phyloP scores from a whole-genome alignment of 345 rosid species.

The Microcos paniculata region DNA sequence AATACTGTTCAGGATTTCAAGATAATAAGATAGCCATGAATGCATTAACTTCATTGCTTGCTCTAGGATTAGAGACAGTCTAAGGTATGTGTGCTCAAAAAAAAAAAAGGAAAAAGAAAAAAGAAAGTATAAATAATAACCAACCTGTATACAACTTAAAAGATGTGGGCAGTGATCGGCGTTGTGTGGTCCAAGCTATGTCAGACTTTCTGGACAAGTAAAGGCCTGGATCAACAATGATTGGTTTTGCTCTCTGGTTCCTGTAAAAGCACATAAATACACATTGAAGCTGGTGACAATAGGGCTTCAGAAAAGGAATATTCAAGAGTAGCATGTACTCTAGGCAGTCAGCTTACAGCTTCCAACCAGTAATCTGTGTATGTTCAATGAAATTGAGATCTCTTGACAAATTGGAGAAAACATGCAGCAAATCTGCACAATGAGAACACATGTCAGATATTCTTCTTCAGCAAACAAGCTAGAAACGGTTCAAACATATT shows the following conservation, averaged over 20 bases:
- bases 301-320: background rate
- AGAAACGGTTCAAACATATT: background rate
- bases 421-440: slow-evolving; percentile 71
- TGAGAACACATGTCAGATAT: slow-evolving; percentile 13
- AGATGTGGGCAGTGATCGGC: slow-evolving; percentile 81
- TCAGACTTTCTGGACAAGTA: slow-evolving; percentile 90
- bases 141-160: slow-evolving; percentile 89
- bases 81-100: background rate
- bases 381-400: slow-evolving; percentile 81
- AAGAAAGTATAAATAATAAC: slow-evolving; percentile 8
- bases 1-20: background rate
- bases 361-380: slow-evolving; percentile 80
- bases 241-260: slow-evolving; percentile 80
- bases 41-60: no score
- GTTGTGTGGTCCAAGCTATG: slow-evolving; percentile 84
- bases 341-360: slow-evolving; percentile 62
- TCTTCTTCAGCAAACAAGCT: background rate
- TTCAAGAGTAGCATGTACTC: background rate
- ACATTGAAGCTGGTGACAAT: background rate
- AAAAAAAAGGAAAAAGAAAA: slow-evolving; percentile 3
- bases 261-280: slow-evolving; percentile 35
- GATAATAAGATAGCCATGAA: background rate
- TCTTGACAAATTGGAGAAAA: slow-evolving; percentile 76
- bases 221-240: slow-evolving; percentile 91
- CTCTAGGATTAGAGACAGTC: background rate